Evolutionary conservation across 805 yeast species (phyloP).

Genomic region (Monosporozyma servazzii): DNA sequence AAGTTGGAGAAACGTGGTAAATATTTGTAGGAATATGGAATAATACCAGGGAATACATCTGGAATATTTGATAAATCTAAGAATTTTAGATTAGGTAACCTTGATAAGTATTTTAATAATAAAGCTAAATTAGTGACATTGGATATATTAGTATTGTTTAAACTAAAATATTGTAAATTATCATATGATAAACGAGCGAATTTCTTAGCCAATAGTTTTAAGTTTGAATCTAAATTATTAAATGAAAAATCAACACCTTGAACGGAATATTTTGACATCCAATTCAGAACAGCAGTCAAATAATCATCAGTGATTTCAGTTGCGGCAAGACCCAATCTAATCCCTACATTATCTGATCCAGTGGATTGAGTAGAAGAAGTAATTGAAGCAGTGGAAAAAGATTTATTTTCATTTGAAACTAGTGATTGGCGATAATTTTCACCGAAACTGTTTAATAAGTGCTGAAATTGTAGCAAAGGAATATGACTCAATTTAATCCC

Average conservation of each 20-base stretch:
- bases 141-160: conserved; percentile 53
- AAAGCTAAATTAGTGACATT: conserved; percentile 43
- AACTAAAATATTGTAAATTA: conserved; percentile 42
- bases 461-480: conserved; percentile 38
- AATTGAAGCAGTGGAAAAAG: background rate
- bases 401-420: background rate
- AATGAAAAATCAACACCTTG: conserved; percentile 77
- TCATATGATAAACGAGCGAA: conserved; percentile 13
- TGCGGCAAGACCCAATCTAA: conserved; percentile 68
- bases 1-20: conserved; percentile 61
- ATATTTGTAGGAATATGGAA: conserved; percentile 48
- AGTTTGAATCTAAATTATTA: conserved; percentile 46
- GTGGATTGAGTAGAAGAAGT: background rate
- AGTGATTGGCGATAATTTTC: conserved; percentile 33
- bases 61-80: conserved; percentile 70
- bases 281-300: conserved; percentile 43
- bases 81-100: conserved; percentile 51
- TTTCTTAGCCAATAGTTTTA: conserved; percentile 21
- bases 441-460: conserved; percentile 49
- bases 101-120: conserved; percentile 42
- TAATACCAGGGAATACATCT: conserved; percentile 52
- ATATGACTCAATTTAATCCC: conserved; percentile 62
- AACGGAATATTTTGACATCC: conserved; percentile 40
- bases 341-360: conserved; percentile 1
- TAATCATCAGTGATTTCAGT: conserved; percentile 58